Evolutionary conservation across 2,329 filamentous ascomycete genomes (phyloP), one percentile per base, ranked within the genome.

Genomic region (Aspergillus ochraceoroseus): DNA sequence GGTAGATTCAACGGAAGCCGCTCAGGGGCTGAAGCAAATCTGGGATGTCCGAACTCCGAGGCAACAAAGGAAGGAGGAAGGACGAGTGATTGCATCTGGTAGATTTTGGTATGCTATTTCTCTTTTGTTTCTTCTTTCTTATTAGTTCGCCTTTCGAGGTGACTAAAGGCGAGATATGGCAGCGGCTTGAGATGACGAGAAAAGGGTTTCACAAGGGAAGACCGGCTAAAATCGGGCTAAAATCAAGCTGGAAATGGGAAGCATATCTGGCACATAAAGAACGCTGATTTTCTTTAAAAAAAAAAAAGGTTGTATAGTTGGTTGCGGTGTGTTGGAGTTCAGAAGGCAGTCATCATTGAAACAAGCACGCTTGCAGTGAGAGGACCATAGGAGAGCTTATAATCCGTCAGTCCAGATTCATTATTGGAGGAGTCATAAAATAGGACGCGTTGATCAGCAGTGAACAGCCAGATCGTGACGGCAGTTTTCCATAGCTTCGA

Each of bases 61-160:
- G 57, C 52, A 49, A 55, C 53, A 48, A 65, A 58, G 54, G 62
- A 61, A 47, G 61, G 62, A 43, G 62, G 59, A 49, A 66, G 61
- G 51, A 64, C 57, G 57, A 66, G 55, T 54, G 63, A 65, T 65
- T 65, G 63, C 63, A 66, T 66, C 57, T 58, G 61, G 57, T 40
- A 49, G 38, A 15, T 29, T 30, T 44, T 33, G 42, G 28, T 40
- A 37, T 38, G 27, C 28, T 31, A 35, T 40, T 22, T 32, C 13
- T 17, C 6, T 14, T 32, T 15, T 12, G 14, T 14, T 31, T 34
- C 32, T 18, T 31, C 30, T 22, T 17, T 30, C 7, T 7, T 27
- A 31, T 6, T 4, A 18, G 9, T 14, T 27, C 14, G 14, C 13
- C 7, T 6, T 7, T 13, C 5, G 14, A 9, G 14, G 17, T 12